Conservation (phyloP, 768 basidiomycete species). For the Sporobolomyces phaffii region DNA sequence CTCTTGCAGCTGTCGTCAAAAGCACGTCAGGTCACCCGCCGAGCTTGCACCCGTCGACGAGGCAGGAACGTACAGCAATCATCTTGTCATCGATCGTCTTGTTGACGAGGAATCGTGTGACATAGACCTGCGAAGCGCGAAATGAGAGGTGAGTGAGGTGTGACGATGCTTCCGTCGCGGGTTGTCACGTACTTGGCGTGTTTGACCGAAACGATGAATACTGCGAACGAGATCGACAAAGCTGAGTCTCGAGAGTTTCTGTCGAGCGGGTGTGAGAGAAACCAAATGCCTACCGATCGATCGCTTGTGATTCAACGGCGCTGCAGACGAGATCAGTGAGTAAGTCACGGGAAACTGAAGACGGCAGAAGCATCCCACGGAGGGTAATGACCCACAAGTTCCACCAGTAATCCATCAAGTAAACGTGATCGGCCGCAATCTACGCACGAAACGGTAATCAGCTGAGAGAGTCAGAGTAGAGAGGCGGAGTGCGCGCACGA, state of each 20-base stretch:
- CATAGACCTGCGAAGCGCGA: constrained; percentile 21
- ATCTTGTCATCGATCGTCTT: constrained; percentile 43
- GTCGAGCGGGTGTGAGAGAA: too few relatives aligned
- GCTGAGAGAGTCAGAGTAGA: too few relatives aligned
- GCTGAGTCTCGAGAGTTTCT: neutral
- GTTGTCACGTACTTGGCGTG: constrained; percentile 37
- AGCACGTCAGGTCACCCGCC: neutral
- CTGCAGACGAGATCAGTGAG: neutral
- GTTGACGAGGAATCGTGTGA: constrained; percentile 36
- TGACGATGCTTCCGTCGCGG: neutral
- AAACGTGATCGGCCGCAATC: constrained; percentile 75
- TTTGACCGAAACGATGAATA: constrained; percentile 42
- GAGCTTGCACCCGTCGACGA: too few relatives aligned
- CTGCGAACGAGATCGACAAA: neutral
- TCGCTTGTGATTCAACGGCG: constrained; percentile 38
- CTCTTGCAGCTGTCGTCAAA: constrained; percentile 63
- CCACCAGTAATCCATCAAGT: constrained; percentile 52
- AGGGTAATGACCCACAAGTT: constrained; percentile 7
- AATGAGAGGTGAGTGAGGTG: neutral
- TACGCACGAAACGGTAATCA: neutral
- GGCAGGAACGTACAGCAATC: too few relatives aligned
- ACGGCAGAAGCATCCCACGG: constrained; percentile 7
- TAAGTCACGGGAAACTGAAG: neutral
- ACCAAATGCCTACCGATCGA: constrained; percentile 37
- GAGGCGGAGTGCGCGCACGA: constrained; percentile 2